Percentiles rank a stretch among this genome's conserved stretches.
phyloP scores from a whole-genome alignment of 176 grass and related monocot genomes.

The Phoenix roebelenii region DNA sequence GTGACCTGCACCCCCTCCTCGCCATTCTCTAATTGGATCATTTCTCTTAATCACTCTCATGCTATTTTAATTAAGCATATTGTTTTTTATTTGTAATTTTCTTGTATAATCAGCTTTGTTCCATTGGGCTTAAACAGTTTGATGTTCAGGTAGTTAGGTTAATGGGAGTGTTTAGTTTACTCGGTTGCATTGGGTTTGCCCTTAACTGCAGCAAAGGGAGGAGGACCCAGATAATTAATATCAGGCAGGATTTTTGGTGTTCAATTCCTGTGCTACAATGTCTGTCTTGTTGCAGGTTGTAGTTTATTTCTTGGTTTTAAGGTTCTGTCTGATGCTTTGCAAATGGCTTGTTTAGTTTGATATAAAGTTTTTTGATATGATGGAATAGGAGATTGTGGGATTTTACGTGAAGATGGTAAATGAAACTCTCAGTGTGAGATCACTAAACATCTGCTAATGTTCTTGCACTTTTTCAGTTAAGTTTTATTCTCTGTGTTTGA shows the following conservation, averaged over 20 bases:
- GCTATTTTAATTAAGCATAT: too few relatives aligned
- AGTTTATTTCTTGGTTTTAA: neutral
- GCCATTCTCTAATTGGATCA: too few relatives aligned
- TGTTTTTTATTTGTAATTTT: too few relatives aligned
- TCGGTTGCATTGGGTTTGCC: neutral
- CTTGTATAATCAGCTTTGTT: too few relatives aligned
- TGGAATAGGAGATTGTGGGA: slow-evolving; percentile 4
- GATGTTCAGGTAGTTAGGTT: too few relatives aligned
- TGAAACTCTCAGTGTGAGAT: slow-evolving; percentile 3
- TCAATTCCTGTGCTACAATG: slow-evolving; percentile 16
- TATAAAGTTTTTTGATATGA: neutral
- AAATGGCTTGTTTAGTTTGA: neutral
- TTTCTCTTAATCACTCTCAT: too few relatives aligned
- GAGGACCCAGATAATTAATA: slow-evolving; percentile 9
- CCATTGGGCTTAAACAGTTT: too few relatives aligned
- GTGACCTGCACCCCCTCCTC: too few relatives aligned
- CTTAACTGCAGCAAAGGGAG: slow-evolving; percentile 8
- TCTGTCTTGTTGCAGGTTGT: slow-evolving; percentile 15
- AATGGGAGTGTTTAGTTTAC: too few relatives aligned
- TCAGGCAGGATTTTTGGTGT: slow-evolving; percentile 11
- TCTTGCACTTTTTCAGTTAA: slow-evolving; percentile 12
- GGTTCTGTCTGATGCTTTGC: too few relatives aligned
- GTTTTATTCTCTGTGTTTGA: neutral
- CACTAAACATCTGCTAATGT: slow-evolving; percentile 9
- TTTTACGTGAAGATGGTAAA: slow-evolving; percentile 13